Evolutionary conservation across 2,329 filamentous ascomycete genomes (phyloP).

Genomic region (Alternaria sp.): DNA sequence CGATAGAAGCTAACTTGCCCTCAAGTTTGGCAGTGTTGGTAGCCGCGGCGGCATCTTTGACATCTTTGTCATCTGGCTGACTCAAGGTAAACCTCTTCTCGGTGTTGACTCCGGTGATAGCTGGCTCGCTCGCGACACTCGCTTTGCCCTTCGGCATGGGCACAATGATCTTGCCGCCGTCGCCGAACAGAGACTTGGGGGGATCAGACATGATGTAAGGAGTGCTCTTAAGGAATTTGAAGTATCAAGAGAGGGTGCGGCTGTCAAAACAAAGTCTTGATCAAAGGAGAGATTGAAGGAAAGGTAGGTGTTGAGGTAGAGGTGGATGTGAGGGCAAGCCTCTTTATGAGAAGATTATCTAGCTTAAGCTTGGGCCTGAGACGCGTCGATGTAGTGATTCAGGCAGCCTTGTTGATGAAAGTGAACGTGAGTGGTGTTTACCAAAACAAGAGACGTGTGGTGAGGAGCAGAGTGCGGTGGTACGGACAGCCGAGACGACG

Average conservation of each 20-base stretch:
- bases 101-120: neutral
- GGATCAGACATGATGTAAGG: neutral
- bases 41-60: neutral
- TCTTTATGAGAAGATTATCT: neutral
- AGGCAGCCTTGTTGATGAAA: neutral
- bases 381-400: neutral
- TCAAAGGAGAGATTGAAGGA: neutral
- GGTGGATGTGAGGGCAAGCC: neutral
- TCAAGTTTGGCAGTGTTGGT: neutral
- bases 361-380: neutral
- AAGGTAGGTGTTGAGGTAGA: neutral
- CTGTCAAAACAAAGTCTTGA: neutral
- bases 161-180: neutral
- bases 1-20: neutral
- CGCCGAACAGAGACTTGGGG: neutral
- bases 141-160: neutral
- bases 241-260: neutral
- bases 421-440: constrained; percentile 5
- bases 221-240: neutral
- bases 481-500: neutral
- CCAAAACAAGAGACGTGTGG: neutral
- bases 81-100: neutral
- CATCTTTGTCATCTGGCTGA: neutral
- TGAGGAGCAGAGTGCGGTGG: constrained; percentile 1
- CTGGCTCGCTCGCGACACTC: neutral